These are phyloP conservation scores for Ceratocystis variospora DNA, from an alignment of 2,329 filamentous ascomycete genomes.

Conservation along the genomic window DNA sequence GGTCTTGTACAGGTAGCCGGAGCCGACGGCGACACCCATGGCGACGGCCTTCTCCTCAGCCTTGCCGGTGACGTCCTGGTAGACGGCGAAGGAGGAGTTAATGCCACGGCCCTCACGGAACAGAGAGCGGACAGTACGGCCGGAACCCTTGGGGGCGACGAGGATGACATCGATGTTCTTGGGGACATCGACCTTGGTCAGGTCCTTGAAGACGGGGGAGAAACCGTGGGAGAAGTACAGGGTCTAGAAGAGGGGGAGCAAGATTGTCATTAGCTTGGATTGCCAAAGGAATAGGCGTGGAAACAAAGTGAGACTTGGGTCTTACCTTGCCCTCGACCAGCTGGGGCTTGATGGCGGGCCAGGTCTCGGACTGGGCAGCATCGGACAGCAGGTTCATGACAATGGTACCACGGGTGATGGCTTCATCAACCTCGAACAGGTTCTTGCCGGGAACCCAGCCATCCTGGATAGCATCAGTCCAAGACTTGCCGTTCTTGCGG, in stretches of 20 bases:
- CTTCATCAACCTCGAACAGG: constrained; percentile 96
- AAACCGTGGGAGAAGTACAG: constrained; percentile 99
- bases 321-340: constrained; percentile 94
- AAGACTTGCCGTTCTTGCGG: constrained; percentile 93
- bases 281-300: neutral
- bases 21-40: constrained; percentile 91
- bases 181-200: constrained; percentile 97
- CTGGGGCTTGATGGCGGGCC: constrained; percentile 95
- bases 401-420: constrained; percentile 83
- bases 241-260: constrained; percentile 44
- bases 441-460: constrained; percentile 98
- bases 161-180: constrained; percentile 97
- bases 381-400: constrained; percentile 99
- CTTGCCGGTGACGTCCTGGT: constrained; percentile 94
- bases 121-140: constrained; percentile 93
- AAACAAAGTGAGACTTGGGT: constrained; percentile 15
- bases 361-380: constrained; percentile 96
- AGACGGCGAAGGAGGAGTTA: constrained; percentile 98
- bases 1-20: constrained; percentile 98
- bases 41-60: constrained; percentile 96
- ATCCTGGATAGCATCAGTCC: constrained; percentile 94
- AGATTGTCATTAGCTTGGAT: neutral
- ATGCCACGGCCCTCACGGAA: constrained; percentile 99
- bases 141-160: constrained; percentile 96
- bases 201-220: constrained; percentile 99